Conservation (phyloP, 2,329 filamentous ascomycete genomes). For the Arthroderma uncinatum region DNA sequence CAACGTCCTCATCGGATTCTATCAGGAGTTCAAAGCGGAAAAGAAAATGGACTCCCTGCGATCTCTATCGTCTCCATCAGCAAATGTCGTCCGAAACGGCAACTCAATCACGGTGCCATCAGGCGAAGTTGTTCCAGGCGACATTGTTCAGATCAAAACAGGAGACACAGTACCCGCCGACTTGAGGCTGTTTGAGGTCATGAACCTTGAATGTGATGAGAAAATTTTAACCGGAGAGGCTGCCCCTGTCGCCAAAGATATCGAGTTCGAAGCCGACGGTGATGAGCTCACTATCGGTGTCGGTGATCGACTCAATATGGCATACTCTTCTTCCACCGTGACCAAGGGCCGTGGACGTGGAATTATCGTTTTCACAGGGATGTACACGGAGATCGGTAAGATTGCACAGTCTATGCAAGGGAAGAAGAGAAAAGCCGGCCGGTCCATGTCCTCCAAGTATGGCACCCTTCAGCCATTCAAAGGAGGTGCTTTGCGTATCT, state of each 20-base stretch:
- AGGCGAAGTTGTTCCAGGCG: slow-evolving; percentile 49
- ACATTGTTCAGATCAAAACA: slow-evolving; percentile 42
- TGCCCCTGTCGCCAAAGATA: slow-evolving; percentile 46
- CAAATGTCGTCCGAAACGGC: slow-evolving; percentile 47
- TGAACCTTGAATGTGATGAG: slow-evolving; percentile 66
- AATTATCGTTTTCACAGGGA: slow-evolving; percentile 49
- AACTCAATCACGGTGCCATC: slow-evolving; percentile 42
- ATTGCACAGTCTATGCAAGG: slow-evolving; percentile 48
- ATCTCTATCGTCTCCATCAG: slow-evolving; percentile 46
- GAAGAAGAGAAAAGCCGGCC: slow-evolving; percentile 33
- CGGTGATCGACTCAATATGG: slow-evolving; percentile 50
- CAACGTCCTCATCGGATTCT: slow-evolving; percentile 49
- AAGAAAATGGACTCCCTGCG: slow-evolving; percentile 49
- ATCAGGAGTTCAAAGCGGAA: slow-evolving; percentile 50
- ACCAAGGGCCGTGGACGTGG: slow-evolving; percentile 49
- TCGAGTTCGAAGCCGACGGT: slow-evolving; percentile 22
- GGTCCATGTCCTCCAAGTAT: slow-evolving; percentile 39
- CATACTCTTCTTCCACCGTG: slow-evolving; percentile 49
- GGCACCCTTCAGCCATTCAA: slow-evolving; percentile 38
- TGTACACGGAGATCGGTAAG: slow-evolving; percentile 51
- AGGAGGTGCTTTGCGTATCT: slow-evolving; percentile 39
- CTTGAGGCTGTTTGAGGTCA: slow-evolving; percentile 43
- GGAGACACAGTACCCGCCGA: slow-evolving; percentile 52
- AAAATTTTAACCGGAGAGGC: slow-evolving; percentile 52
- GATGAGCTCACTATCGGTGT: slow-evolving; percentile 33